Base-by-base conservation (phyloP, 164 flowering plant genomes). In the Santalum album region DNA sequence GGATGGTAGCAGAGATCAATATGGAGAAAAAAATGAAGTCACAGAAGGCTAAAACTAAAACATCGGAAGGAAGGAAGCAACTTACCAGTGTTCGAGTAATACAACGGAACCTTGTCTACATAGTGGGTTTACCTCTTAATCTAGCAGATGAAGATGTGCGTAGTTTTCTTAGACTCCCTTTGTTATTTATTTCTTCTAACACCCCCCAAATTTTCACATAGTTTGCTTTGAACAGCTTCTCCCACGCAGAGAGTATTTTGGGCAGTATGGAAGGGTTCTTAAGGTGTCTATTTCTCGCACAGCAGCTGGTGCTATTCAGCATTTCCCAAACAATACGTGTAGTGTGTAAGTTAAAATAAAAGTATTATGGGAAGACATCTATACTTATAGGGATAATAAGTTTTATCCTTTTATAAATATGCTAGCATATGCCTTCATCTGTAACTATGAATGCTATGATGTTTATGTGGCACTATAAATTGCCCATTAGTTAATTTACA, bases 281-380 rank as follows among this genome's bases (percentile, higher is more conserved):
- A 94, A 94, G 69, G 96, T 90, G 18, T 87, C 99, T 12, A 77
- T 91, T 66, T 79, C 99, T 62, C 82, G 97, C 18, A 83, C 96
- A 24, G 74, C 96, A 44, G 73, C 89, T 63, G 96, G 96, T 49
- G 75, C 75, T 25, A 78, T 88, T 71, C 99, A 90, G 58, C 91
- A 87, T 54, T 82, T 82, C 68, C 68, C 92, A 40, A 86, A 78
- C 73, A 83, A 69, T 70, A 83, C 96, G 53, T 90, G 91, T 67
- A 87, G 96, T 82, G 97, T 94, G 99, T 94, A 80, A 83, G 99
- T 84, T 38, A 18, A 47, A 21, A 35, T 38, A 3, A 14, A 38
- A n/a, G n/a, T n/a, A n/a, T n/a, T n/a, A n/a, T n/a, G n/a, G n/a
- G n/a, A n/a, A n/a, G n/a, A n/a, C n/a, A n/a, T n/a, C n/a, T n/a